Base-by-base conservation (phyloP, 495 filamentous ascomycete species). In the Oidiodendron maius region DNA sequence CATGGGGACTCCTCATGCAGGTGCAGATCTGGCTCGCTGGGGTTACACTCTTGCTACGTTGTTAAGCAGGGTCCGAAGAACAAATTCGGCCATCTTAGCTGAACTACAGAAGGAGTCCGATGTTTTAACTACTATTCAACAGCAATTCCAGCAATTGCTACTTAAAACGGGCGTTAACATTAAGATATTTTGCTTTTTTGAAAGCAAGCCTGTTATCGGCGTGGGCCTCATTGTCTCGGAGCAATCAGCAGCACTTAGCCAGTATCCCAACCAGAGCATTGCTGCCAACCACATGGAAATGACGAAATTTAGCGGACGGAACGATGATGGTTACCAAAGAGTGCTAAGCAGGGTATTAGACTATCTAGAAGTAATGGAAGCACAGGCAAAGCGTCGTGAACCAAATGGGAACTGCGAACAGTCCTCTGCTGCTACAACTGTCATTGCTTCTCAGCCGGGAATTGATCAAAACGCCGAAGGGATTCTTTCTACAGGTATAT, bases 1-100 rank as follows among this genome's bases (percentile, higher is more conserved):
- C 47, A 57, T 73, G 5, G 64, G 68, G 2, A 69, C 68, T 21
- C 69, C 69, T 4, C 70, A 75, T 47, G 50, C 41, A 21, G 67
- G 67, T 1, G 10, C 63, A 26, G 55, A 52, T 18, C 57, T 69
- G n/a, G 69, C 63, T n/a, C 9, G 45, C 16, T 71, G 61, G 61
- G 64, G 52, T 24, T 34, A 47, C 9, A 42, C 15, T 10, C 20
- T 40, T 1, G 38, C 52, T 3, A 46, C 39, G 13, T 48, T 20
- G 13, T 35, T 65, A 21, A 49, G 53, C 1, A 1, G 61, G 8
- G 15, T 60, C 10, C 61, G 58, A 37, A 51, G 56, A 44, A 62
- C 60, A 11, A 63, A 65, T 20, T 44, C 45, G 1, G 35, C 64
- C 4, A 61, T 68, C n/a, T n/a, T 52, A 16, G 12, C 1, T 1